Conservation (phyloP, 164 flowering plant species). For the Macadamia integrifolia region DNA sequence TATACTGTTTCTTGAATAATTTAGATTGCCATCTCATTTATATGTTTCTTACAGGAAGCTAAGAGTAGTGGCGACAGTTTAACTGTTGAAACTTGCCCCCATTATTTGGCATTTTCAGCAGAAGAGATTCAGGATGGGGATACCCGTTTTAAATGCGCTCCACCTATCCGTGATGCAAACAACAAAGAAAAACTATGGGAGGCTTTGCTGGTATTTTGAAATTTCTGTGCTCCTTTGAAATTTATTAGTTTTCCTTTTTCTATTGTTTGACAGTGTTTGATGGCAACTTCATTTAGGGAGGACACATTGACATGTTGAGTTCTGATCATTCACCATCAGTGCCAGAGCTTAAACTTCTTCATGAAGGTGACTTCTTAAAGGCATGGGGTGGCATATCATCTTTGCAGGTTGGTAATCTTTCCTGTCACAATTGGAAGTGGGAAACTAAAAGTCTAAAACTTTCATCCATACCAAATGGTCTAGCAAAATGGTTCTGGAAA, state of each 20-base stretch:
- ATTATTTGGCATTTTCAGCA: constrained; percentile 86
- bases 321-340: constrained; percentile 95
- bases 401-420: constrained; percentile 59
- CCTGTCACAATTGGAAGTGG: neutral
- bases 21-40: neutral
- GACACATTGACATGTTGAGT: constrained; percentile 85
- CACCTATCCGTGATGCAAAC: constrained; percentile 80
- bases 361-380: constrained; percentile 77
- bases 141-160: constrained; percentile 94
- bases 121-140: constrained; percentile 93
- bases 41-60: constrained; percentile 49
- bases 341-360: constrained; percentile 75
- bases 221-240: neutral
- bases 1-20: neutral
- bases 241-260: neutral
- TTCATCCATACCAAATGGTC: too few species aligned
- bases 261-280: neutral
- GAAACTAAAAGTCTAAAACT: too few species aligned
- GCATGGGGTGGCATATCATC: constrained; percentile 99
- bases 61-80: constrained; percentile 74
- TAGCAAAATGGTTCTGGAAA: too few species aligned
- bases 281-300: constrained; percentile 42
- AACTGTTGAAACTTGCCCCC: constrained; percentile 94
- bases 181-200: constrained; percentile 77
- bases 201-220: constrained; percentile 59